phyloP scores from a whole-genome alignment of 2,329 filamentous ascomycete species.

The Juglanconis sp. region DNA sequence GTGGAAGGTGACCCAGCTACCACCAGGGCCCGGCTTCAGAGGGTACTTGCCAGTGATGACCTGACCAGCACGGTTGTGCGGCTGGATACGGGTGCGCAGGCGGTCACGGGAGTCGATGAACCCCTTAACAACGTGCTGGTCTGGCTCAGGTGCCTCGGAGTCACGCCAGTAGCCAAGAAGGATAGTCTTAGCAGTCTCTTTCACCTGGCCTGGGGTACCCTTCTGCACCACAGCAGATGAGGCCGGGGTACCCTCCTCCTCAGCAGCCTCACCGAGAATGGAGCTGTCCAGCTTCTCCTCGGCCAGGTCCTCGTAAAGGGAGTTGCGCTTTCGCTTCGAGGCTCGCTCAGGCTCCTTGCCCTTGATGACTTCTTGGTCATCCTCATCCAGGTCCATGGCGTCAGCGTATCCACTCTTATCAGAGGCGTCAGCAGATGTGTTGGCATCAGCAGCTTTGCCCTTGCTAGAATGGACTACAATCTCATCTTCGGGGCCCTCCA shows the following conservation, averaged over 20 bases:
- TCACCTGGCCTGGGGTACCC: slow-evolving; percentile 7
- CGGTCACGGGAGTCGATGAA: slow-evolving; percentile 62
- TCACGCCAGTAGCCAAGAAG: slow-evolving; percentile 60
- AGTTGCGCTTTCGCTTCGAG: slow-evolving; percentile 55
- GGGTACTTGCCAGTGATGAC: slow-evolving; percentile 44
- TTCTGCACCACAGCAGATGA: neutral
- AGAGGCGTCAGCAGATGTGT: slow-evolving; percentile 31
- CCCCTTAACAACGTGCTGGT: slow-evolving; percentile 58
- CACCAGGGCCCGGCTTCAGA: slow-evolving; percentile 56
- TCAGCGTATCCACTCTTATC: slow-evolving; percentile 35
- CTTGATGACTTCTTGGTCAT: neutral
- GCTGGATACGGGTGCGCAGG: slow-evolving; percentile 57
- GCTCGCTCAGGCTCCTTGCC: slow-evolving; percentile 26
- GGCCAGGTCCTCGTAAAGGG: slow-evolving; percentile 46
- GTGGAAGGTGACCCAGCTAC: slow-evolving; percentile 63
- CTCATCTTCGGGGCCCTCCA: slow-evolving; percentile 45
- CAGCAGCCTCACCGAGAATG: slow-evolving; percentile 30
- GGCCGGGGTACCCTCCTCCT: slow-evolving; percentile 10
- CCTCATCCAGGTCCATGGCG: slow-evolving; percentile 1
- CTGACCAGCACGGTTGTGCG: slow-evolving; percentile 45
- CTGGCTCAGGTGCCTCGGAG: slow-evolving; percentile 45
- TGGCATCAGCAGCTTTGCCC: slow-evolving; percentile 36
- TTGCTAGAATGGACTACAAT: slow-evolving; percentile 47
- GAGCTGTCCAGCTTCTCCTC: slow-evolving; percentile 44
- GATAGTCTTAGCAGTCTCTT: slow-evolving; percentile 39